phyloP scores from a whole-genome alignment of 2,329 filamentous ascomycete genomes.

The Aspergillus carbonarius region DNA sequence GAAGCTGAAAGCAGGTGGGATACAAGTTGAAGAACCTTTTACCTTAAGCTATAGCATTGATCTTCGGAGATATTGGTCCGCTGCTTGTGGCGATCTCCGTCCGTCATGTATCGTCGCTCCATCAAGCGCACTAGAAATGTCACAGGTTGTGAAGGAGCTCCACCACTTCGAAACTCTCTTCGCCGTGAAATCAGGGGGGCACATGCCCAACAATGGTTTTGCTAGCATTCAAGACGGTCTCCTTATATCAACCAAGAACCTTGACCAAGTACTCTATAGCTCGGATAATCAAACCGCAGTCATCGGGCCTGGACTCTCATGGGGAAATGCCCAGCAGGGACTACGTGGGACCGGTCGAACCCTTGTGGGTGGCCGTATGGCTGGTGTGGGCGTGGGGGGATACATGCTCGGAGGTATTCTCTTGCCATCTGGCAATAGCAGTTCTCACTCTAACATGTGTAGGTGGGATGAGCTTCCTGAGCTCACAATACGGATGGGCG shows the following conservation, averaged over 20 bases:
- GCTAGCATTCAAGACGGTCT: conserved; percentile 47
- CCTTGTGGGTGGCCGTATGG: conserved; percentile 48
- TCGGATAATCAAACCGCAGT: conserved; percentile 40
- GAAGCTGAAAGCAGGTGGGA: conserved; percentile 34
- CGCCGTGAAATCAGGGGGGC: conserved; percentile 55
- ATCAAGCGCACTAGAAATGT: conserved; percentile 52
- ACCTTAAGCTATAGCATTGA: conserved; percentile 39
- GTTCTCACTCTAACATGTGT: conserved; percentile 8
- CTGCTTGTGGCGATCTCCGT: conserved; percentile 41
- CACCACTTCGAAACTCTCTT: conserved; percentile 51
- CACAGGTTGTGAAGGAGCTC: conserved; percentile 53
- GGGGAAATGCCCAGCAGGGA: conserved; percentile 35
- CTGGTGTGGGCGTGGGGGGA: conserved; percentile 50
- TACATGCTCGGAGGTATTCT: conserved; percentile 45
- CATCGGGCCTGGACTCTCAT: conserved; percentile 37
- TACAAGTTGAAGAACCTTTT: conserved; percentile 34
- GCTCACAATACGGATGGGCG: conserved; percentile 51
- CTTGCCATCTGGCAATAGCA: background rate
- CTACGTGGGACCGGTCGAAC: conserved; percentile 31
- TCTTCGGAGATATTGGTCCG: conserved; percentile 50
- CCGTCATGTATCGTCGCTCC: conserved; percentile 52
- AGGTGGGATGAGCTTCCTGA: conserved; percentile 50
- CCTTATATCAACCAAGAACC: conserved; percentile 48
- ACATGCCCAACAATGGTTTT: conserved; percentile 49
- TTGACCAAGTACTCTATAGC: conserved; percentile 39